These are phyloP conservation scores for Corymbia citriodora DNA, from an alignment of 441 rosid species.

Conservation along the genomic window DNA sequence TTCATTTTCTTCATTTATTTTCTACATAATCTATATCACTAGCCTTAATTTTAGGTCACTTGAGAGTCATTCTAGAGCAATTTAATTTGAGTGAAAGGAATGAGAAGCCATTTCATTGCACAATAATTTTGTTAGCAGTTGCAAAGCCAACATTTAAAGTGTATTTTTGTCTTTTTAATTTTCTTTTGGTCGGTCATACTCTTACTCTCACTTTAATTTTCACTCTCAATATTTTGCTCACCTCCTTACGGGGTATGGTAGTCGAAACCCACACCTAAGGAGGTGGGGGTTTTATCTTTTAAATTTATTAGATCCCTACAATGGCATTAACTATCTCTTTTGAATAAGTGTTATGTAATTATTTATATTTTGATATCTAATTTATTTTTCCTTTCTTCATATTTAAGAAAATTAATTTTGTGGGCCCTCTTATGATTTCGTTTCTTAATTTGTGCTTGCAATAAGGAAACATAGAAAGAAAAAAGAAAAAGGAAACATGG, in stretches of 20 bases:
- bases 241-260: too few relatives aligned
- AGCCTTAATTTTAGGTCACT: background rate
- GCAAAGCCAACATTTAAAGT: background rate
- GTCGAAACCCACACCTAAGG: too few relatives aligned
- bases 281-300: background rate
- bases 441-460: background rate
- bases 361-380: background rate
- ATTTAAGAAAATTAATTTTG: too few relatives aligned
- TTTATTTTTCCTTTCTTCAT: background rate
- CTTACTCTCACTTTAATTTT: too few relatives aligned
- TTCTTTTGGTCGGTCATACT: too few relatives aligned
- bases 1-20: background rate
- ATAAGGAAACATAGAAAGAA: background rate
- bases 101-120: background rate
- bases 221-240: too few relatives aligned
- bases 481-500: background rate
- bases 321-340: background rate
- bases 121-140: background rate
- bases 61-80: background rate
- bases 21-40: background rate
- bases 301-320: background rate
- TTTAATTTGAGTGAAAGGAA: background rate
- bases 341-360: background rate
- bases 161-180: background rate
- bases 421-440: background rate